Base-by-base conservation (phyloP, 768 basidiomycete species). In the Kwoniella bestiolae region DNA sequence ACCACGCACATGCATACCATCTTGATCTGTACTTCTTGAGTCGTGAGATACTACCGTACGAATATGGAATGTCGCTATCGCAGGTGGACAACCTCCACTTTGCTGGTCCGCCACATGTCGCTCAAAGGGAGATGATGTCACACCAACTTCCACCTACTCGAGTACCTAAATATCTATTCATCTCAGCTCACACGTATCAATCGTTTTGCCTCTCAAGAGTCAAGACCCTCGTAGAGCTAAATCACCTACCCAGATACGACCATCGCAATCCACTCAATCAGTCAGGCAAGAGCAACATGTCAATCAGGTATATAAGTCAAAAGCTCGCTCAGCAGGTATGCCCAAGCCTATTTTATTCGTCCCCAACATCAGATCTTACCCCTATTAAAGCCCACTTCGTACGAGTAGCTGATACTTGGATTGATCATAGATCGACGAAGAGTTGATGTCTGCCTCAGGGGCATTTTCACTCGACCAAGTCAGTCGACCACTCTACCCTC, bases 381-480 rank as follows among this genome's bases (percentile, higher is more conserved):
- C n/a, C n/a, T n/a, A n/a, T n/a, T n/a, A n/a, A n/a, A n/a, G n/a
- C n/a, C n/a, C n/a, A n/a, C n/a, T n/a, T n/a, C n/a, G n/a, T n/a
- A n/a, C n/a, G n/a, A n/a, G 29, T 11, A 29, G 18, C 25, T 49
- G 46, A 63, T 55, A 31, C 26, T 26, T 51, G 25, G 23, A 52
- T 12, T 51, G 32, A 25, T 26, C 2, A 26, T 51, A 94, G 91
- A 94, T 98, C 57, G 95, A 98, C 74, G 90, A 91, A 74, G 91
- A 96, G 76, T 87, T 98, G 52, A 97, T 98, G 95, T 88, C 85
- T 68, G 83, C 84, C n/a, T 70, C 74, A 12, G 94, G 94, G 0
- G 93, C 93, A 4, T 98, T 95, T 84, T 94, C 92, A 78, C 83
- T 98, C 46, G 94, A 98, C 74, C 95, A 95, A 85, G 92, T 89